Conservation (phyloP, 768 basidiomycete genomes). For the Russula vinacea region DNA sequence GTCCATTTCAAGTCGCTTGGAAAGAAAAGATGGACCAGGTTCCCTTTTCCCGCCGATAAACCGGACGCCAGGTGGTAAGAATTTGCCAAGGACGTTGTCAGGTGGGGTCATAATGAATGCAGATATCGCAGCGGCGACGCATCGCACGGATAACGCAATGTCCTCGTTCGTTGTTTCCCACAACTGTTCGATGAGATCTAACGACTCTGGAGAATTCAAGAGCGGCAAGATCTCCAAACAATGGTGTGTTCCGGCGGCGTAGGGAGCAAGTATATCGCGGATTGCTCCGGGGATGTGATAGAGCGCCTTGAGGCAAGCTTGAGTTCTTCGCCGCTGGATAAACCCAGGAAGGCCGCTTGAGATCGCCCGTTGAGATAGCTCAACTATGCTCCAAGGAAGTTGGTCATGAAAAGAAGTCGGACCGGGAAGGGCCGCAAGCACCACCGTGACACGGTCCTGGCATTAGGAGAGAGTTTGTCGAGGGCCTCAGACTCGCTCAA, state of each 20-base stretch:
- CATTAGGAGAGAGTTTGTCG: neutral
- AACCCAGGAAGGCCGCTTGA: neutral
- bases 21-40: neutral
- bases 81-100: neutral
- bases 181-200: neutral
- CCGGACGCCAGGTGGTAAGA: neutral
- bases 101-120: neutral
- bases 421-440: conserved; percentile 7
- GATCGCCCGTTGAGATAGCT: neutral
- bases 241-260: neutral
- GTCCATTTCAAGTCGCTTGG: neutral
- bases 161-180: neutral
- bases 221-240: neutral
- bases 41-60: neutral
- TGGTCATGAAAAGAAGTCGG: neutral
- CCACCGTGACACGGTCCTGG: neutral
- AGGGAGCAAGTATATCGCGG: neutral
- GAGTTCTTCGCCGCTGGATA: neutral
- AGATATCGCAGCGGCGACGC: neutral
- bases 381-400: conserved; percentile 1
- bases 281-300: neutral
- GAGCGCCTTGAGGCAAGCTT: neutral
- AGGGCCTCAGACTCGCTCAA: neutral
- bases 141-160: neutral
- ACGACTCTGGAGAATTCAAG: neutral